Base-by-base conservation (phyloP, 371 early-diverging fungal genomes). In the Dichotomocladium elegans region DNA sequence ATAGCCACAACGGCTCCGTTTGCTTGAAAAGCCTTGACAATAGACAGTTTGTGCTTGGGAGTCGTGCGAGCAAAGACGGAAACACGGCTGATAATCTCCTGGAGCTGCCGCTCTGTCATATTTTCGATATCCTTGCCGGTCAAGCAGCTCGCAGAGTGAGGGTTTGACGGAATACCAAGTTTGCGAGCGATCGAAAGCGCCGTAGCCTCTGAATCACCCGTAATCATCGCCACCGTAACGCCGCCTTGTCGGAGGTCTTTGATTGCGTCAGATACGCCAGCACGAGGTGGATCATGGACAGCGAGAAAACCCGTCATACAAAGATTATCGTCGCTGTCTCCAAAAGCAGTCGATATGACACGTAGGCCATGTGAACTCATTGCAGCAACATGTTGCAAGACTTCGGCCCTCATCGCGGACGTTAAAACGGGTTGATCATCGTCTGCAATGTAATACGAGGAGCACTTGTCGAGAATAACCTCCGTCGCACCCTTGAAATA, bases 11-110 rank as follows among this genome's bases (percentile, higher is more conserved):
- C 84, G 41, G 81, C 68, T 7, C 87, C 91, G 29, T 86, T 81
- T 25, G 77, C 74, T 43, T 89, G 86, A 56, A 87, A 80, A 15
- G 91, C 86, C 41, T 87, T 78, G 14, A 94, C 90, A 60, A 95
- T 92, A 44, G 83, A 82, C 48, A 94, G 77, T 63, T 95, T 95
- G 61, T 94, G 93, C 55, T 91, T 89, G 21, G 95, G 94, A 3
- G 92, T 90, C 9, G 94, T 93, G 30, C 95, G 87, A 1, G 93
- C 92, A 81, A 95, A 95, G 4, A 93, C 91, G 6, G 79, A 76
- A 8, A 81, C 72, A n/a, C 62, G 60, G 25, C 71, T 65, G 34
- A 86, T 80, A 41, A 78, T 68, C 22, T 80, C 78, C 55, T 81
- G 82, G 17, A 87, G 57, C 47, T 86, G 83, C 10, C 78, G 72